Evolutionary conservation across 257 asterid genomes (phyloP).

Genomic region (Solanum neorickii): DNA sequence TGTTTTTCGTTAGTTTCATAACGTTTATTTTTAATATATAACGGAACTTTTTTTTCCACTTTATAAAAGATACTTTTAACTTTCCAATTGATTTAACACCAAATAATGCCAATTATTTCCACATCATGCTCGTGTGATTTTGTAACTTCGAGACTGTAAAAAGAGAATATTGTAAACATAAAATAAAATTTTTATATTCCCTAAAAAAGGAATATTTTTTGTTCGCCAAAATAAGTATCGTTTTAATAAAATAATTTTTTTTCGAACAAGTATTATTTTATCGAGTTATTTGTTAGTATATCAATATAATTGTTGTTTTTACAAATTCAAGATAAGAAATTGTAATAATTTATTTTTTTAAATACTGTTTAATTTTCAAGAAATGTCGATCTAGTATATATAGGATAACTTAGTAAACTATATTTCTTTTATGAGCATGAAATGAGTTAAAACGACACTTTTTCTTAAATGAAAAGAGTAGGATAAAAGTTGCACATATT

Average conservation of each 20-base stretch:
- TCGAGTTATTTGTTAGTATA: background rate
- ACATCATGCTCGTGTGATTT: background rate
- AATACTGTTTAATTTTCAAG: background rate
- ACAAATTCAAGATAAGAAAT: background rate
- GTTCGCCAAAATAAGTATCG: background rate
- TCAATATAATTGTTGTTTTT: background rate
- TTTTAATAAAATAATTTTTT: background rate
- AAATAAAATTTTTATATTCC: background rate
- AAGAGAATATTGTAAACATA: background rate
- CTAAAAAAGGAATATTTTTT: background rate
- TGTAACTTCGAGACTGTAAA: background rate
- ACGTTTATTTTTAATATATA: no score
- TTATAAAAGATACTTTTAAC: background rate
- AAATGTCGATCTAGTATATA: background rate
- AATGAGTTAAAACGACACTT: background rate
- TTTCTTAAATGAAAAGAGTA: background rate
- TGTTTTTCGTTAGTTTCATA: no score
- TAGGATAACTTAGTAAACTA: background rate
- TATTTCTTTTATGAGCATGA: background rate
- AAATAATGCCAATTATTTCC: background rate
- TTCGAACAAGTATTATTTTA: no score
- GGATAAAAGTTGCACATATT: background rate
- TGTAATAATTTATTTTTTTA: no score
- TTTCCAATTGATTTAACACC: background rate
- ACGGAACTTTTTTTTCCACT: no score